Percentiles rank a stretch among this genome's conserved stretches.
phyloP scores from a whole-genome alignment of 2,329 filamentous ascomycete species.

The Alternaria brassicae region DNA sequence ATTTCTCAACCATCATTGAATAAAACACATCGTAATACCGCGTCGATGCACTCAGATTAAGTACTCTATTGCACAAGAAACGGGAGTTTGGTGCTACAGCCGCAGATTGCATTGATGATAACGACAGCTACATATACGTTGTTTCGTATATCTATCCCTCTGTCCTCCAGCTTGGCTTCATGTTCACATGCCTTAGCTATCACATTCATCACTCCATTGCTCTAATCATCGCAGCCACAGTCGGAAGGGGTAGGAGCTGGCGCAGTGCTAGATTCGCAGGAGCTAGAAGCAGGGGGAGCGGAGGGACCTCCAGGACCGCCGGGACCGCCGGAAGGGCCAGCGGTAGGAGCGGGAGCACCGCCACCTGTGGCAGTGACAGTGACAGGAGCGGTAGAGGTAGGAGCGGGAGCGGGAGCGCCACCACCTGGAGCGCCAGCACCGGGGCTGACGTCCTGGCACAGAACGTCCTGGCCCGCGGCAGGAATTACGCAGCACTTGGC shows the following conservation, averaged over 20 bases:
- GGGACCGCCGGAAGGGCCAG: neutral
- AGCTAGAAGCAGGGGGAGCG: neutral
- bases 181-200: neutral
- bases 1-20: neutral
- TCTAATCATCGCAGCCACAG: slow-evolving; percentile 1
- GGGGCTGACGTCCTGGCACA: slow-evolving; percentile 18
- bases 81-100: neutral
- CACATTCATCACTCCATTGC: neutral
- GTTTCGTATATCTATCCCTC: neutral
- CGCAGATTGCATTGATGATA: neutral
- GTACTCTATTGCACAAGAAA: neutral
- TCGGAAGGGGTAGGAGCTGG: slow-evolving; percentile 1
- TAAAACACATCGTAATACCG: neutral
- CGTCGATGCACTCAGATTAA: neutral
- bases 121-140: neutral
- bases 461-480: slow-evolving; percentile 9
- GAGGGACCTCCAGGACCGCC: neutral
- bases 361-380: neutral
- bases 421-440: slow-evolving; percentile 1
- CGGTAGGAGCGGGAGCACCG: neutral
- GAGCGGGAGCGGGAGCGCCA: neutral
- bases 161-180: neutral
- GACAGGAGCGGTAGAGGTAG: neutral
- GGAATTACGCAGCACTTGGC: slow-evolving; percentile 20
- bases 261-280: neutral